phyloP scores from a whole-genome alignment of 2,329 filamentous ascomycete species.

The Scolecobasidium constrictum region DNA sequence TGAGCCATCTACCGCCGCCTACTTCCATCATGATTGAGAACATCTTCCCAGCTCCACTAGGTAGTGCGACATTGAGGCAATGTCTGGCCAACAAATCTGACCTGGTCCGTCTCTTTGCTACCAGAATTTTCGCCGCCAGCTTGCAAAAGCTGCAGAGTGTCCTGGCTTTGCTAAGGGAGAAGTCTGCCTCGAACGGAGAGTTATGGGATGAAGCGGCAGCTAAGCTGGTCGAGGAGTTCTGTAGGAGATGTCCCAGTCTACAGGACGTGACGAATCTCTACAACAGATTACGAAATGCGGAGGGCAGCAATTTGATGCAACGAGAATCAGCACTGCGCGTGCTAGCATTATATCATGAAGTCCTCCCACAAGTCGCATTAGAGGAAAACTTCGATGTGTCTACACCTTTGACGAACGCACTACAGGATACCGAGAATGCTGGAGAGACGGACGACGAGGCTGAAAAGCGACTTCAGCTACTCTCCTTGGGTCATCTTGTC shows the following conservation, averaged over 20 bases:
- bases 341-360: conserved; percentile 73
- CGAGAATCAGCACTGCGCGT: conserved; percentile 70
- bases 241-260: conserved; percentile 66
- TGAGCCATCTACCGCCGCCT: conserved; percentile 60
- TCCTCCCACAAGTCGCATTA: conserved; percentile 67
- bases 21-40: conserved; percentile 72
- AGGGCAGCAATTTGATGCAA: conserved; percentile 48
- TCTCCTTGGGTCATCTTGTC: conserved; percentile 74
- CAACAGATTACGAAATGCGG: neutral
- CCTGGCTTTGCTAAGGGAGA: conserved; percentile 47
- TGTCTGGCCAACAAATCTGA: conserved; percentile 67
- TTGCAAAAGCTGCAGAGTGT: conserved; percentile 65
- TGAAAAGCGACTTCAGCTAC: conserved; percentile 47
- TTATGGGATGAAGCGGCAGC: conserved; percentile 60
- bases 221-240: conserved; percentile 63
- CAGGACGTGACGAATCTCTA: conserved; percentile 54
- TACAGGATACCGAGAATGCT: conserved; percentile 47
- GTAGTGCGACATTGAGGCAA: conserved; percentile 64
- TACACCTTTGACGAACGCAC: conserved; percentile 55
- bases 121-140: conserved; percentile 66
- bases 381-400: conserved; percentile 86
- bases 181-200: conserved; percentile 13
- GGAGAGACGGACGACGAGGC: conserved; percentile 18
- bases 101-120: conserved; percentile 73
- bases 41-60: conserved; percentile 73